phyloP scores from a whole-genome alignment of 805 yeast genomes.

The Lachancea kluyveri region DNA sequence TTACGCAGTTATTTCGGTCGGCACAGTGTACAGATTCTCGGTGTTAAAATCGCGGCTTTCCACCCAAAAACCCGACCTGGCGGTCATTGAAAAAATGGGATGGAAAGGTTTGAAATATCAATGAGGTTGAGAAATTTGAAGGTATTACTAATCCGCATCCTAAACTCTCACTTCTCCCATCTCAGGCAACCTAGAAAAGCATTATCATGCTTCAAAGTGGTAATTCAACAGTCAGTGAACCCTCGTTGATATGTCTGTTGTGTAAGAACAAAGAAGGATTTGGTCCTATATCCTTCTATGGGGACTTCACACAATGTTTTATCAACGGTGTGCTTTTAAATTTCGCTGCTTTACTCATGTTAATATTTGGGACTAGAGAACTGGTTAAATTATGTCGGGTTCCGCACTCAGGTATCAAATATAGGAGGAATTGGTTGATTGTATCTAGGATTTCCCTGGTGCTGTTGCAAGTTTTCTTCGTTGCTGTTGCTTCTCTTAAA shows the following conservation, averaged over 20 bases:
- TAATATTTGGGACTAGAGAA: slow-evolving; percentile 38
- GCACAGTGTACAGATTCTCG: too few relatives aligned
- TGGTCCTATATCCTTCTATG: slow-evolving; percentile 40
- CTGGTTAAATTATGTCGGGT: slow-evolving; percentile 22
- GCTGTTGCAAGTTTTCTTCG: slow-evolving; percentile 26
- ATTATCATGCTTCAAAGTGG: too few relatives aligned
- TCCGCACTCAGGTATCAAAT: slow-evolving; percentile 26
- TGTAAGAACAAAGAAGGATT: slow-evolving; percentile 34
- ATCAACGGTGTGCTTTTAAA: slow-evolving; percentile 46
- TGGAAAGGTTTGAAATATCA: too few relatives aligned
- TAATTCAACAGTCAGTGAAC: too few relatives aligned
- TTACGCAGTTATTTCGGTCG: too few relatives aligned
- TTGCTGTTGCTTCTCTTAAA: slow-evolving; percentile 13
- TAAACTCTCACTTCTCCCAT: too few relatives aligned
- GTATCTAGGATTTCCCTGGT: slow-evolving; percentile 32
- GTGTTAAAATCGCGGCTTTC: too few relatives aligned
- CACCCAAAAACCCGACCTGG: too few relatives aligned
- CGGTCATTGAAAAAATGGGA: too few relatives aligned
- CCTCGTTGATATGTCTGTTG: slow-evolving; percentile 14
- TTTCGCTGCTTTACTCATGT: slow-evolving; percentile 36
- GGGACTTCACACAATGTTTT: slow-evolving; percentile 57
- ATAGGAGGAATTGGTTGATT: slow-evolving; percentile 35
- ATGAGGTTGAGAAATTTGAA: too few relatives aligned
- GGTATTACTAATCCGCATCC: too few relatives aligned
- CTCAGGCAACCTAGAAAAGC: too few relatives aligned